Evolutionary conservation across 345 rosid species (phyloP).

Genomic region (Eucalyptus viminalis): DNA sequence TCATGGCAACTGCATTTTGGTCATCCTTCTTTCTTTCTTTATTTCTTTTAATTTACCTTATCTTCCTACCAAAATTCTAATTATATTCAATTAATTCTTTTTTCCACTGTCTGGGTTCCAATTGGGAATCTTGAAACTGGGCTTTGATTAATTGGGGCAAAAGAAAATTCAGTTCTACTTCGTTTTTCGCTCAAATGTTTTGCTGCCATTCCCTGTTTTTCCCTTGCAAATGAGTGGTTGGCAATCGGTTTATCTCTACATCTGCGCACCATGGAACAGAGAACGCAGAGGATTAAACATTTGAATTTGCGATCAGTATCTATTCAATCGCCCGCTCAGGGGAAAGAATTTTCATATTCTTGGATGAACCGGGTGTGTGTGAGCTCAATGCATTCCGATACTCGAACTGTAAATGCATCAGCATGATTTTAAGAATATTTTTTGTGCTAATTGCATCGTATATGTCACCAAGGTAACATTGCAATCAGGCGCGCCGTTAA

Average conservation of each 20-base stretch:
- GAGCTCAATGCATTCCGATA: background rate
- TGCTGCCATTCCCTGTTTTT: background rate
- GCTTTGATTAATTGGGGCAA: background rate
- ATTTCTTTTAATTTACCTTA: background rate
- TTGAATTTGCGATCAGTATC: background rate
- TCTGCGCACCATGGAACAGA: background rate
- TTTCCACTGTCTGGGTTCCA: background rate
- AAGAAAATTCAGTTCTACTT: background rate
- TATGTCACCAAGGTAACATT: background rate
- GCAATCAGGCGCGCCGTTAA: background rate
- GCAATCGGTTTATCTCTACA: background rate
- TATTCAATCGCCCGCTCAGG: background rate
- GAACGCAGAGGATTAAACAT: background rate
- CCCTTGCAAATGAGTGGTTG: background rate
- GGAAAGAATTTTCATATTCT: background rate
- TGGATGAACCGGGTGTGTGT: background rate
- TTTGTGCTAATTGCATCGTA: background rate
- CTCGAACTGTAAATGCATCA: background rate
- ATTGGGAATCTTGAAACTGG: background rate
- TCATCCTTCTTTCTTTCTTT: background rate
- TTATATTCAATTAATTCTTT: conserved; percentile 49
- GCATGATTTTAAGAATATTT: background rate
- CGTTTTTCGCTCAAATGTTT: background rate
- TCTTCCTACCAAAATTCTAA: background rate
- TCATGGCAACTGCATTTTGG: background rate